Evolutionary conservation across 2,329 filamentous ascomycete genomes (phyloP), one percentile per base, ranked within the genome.

Genomic region (Botrytis pseudocinerea): DNA sequence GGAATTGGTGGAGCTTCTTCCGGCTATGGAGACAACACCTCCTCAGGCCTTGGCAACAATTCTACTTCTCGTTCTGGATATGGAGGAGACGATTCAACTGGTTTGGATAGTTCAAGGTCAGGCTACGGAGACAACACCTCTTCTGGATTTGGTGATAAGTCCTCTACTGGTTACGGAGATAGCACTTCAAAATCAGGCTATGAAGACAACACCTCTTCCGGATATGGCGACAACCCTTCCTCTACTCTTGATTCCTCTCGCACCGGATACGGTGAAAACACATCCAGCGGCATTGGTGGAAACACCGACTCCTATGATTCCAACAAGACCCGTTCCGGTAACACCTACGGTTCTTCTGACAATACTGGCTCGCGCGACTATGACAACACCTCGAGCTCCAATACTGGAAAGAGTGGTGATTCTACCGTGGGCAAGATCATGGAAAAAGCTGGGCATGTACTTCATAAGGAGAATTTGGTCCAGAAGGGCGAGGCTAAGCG

Each of bases 391-490:
- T 73, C 78, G 75, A 77, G 69, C 63, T 78, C 78, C 69, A 77
- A 77, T 63, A 78, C 76, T 12, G 70, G 71, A 38, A 75, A 75
- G 64, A 74, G 72, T 25, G 75, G 73, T 60, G 71, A 75, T 64
- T 73, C 70, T 68, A 85, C 84, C 25, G 70, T 88, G 35, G 88
- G 88, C 64, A 89, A 88, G 81, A 73, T 90, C 38, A 82, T 90
- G 80, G 87, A 91, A 82, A 90, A 89, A 83, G 85, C 85, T 9
- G 87, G 88, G 14, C 80, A 81, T 20, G 77, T 86, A 68, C 76
- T 90, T 75, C 81, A 85, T 71, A 88, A 83, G 76, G 82, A 85
- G 25, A 82, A 81, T 61, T 73, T 89, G 20, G 82, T 82, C 71
- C 80, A 85, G 76, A 87, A 85, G 81, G 88, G 88, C 6, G 80